Base-by-base conservation (phyloP, 2,329 filamentous ascomycete genomes). In the Polychaeton citri region DNA sequence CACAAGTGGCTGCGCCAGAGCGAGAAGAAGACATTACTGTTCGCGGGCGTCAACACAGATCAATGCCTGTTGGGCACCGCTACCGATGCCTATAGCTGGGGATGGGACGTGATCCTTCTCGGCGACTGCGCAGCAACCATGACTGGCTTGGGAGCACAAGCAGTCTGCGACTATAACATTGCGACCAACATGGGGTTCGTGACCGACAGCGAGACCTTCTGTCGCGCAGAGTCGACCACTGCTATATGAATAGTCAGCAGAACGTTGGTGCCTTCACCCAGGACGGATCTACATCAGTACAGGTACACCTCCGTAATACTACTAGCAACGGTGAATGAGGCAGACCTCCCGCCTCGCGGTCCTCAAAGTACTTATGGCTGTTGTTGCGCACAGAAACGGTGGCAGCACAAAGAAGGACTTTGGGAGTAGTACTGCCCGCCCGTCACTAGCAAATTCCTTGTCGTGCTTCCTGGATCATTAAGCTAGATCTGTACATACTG, bases 181-280 rank as follows among this genome's bases (percentile, higher is more conserved):
- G 53, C 57, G 6, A 60, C 54, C 13, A 63, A 62, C 43, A 59
- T 62, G 54, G 59, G 60, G 16, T 63, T 63, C 38, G 60, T 63
- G 5, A 58, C 56, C 2, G 54, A 52, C 37, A 61, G 59, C 40
- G 43, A 48, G 30, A 47, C 52, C 6, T 60, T 62, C 36, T 43
- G 48, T 36, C 41, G 42, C 5, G 48, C 49, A 4, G 46, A 49
- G 30, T 13, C 30, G 12, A 32, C 30, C 12, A 32, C 30, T 19
- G 5, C 30, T 5, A 32, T 28, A 12, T 28, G 24, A 28, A 7
- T 15, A 10, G 24, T 3, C 15, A n/a, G n/a, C n/a, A n/a, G n/a
- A n/a, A n/a, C n/a, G n/a, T n/a, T n/a, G n/a, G n/a, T n/a, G n/a
- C n/a, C n/a, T n/a, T n/a, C n/a, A n/a, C n/a, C n/a, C n/a, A n/a